Percentiles rank a stretch among this genome's conserved stretches.
Conservation (phyloP, 208 protist species). For the Acanthamoeba sp. region DNA sequence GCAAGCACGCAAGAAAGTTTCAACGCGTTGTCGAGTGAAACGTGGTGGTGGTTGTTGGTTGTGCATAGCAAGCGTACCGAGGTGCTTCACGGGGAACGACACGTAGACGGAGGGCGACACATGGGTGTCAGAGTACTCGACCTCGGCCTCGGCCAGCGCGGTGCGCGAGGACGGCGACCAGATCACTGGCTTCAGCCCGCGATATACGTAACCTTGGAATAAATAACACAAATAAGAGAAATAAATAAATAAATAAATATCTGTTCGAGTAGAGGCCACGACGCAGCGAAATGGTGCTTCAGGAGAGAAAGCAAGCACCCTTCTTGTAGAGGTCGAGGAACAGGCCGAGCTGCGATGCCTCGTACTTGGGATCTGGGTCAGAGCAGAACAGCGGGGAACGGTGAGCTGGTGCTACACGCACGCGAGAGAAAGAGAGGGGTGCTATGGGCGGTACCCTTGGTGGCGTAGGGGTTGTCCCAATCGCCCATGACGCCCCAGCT, state of each 20-base stretch:
- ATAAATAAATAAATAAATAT: too few relatives aligned
- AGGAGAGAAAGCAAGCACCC: slow-evolving; percentile 11
- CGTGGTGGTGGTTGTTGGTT: neutral
- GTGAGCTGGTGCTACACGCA: neutral
- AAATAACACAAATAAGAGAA: neutral
- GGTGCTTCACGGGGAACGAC: slow-evolving; percentile 76
- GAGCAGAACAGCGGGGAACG: neutral
- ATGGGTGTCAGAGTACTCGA: slow-evolving; percentile 91
- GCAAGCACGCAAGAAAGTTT: neutral
- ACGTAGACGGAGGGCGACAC: slow-evolving; percentile 84
- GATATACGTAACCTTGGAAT: slow-evolving; percentile 84
- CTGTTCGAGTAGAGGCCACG: too few relatives aligned
- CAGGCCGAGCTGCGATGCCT: slow-evolving; percentile 85
- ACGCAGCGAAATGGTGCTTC: slow-evolving; percentile 50
- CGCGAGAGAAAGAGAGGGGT: neutral
- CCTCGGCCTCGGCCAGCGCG: slow-evolving; percentile 90
- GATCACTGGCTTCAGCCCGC: slow-evolving; percentile 89
- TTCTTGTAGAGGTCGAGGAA: slow-evolving; percentile 84
- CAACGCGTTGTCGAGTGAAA: too few relatives aligned
- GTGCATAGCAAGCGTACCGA: neutral
- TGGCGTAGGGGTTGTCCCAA: slow-evolving; percentile 87
- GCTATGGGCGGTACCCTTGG: slow-evolving; percentile 69
- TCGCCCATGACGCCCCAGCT: slow-evolving; percentile 87
- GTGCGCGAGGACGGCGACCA: slow-evolving; percentile 90
- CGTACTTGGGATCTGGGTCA: slow-evolving; percentile 82